Percentiles rank a stretch among this genome's conserved stretches.
These are phyloP conservation scores for Cercospora sp. DNA, from an alignment of 2,329 filamentous ascomycete genomes.

Conservation along the genomic window DNA sequence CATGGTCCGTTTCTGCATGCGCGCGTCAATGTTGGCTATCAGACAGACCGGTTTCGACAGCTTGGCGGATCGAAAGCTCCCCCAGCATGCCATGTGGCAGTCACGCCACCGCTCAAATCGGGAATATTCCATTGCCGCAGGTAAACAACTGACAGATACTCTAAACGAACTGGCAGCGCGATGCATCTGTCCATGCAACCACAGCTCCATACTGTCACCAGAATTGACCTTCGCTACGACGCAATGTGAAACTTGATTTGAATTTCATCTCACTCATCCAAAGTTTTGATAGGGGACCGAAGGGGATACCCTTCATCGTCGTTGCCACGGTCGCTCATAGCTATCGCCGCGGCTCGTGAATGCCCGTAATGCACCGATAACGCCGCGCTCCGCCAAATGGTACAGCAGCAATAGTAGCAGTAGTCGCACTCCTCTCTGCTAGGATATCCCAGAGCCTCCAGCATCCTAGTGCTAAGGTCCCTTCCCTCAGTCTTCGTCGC, in stretches of 20 bases:
- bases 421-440: background rate
- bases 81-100: background rate
- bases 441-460: background rate
- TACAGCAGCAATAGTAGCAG: slow-evolving; percentile 3
- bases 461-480: background rate
- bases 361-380: slow-evolving; percentile 3
- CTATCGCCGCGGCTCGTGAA: background rate
- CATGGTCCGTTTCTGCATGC: background rate
- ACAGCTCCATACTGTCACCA: background rate
- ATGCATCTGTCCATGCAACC: background rate
- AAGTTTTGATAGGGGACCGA: background rate
- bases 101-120: background rate
- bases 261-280: background rate
- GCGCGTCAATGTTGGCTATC: background rate
- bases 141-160: background rate
- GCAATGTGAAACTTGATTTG: background rate
- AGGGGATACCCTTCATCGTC: no score
- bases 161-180: background rate
- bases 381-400: slow-evolving; percentile 1
- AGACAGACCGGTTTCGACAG: background rate
- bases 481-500: background rate
- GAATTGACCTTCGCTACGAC: background rate
- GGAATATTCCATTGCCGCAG: background rate
- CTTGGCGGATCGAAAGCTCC: background rate
- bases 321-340: background rate